Conservation (phyloP, 2,329 filamentous ascomycete species). For the Cryoendolithus antarcticus region DNA sequence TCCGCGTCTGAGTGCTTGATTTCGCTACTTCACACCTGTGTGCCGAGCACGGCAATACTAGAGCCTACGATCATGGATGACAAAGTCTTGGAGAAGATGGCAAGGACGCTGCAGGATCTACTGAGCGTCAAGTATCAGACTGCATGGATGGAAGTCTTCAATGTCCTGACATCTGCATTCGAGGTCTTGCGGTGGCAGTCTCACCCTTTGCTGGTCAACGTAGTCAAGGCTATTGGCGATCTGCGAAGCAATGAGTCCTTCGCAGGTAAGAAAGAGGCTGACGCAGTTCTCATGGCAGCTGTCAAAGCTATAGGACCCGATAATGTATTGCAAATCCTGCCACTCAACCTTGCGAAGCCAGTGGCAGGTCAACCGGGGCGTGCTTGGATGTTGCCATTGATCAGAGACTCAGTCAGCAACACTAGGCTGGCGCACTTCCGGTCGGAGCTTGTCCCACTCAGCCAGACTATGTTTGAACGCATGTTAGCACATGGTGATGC, state of each 20-base stretch:
- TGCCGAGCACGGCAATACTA: slow-evolving; percentile 69
- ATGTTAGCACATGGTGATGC: slow-evolving; percentile 70
- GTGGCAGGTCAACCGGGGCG: slow-evolving; percentile 67
- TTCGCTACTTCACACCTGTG: slow-evolving; percentile 81
- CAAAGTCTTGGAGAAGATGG: slow-evolving; percentile 72
- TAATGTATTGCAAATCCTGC: slow-evolving; percentile 67
- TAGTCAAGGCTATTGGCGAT: slow-evolving; percentile 71
- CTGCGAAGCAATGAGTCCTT: slow-evolving; percentile 81
- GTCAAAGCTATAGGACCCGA: slow-evolving; percentile 84
- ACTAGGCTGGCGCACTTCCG: slow-evolving; percentile 78
- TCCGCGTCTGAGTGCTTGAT: slow-evolving; percentile 92
- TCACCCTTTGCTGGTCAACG: slow-evolving; percentile 61
- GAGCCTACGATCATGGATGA: slow-evolving; percentile 90
- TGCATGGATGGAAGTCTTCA: slow-evolving; percentile 91
- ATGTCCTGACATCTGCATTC: slow-evolving; percentile 75
- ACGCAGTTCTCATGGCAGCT: slow-evolving; percentile 77
- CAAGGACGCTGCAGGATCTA: slow-evolving; percentile 58
- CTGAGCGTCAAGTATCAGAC: slow-evolving; percentile 85
- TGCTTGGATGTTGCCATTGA: slow-evolving; percentile 87
- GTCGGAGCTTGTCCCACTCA: slow-evolving; percentile 74
- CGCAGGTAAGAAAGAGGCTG: slow-evolving; percentile 85
- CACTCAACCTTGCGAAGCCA: slow-evolving; percentile 72
- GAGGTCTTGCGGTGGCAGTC: slow-evolving; percentile 77
- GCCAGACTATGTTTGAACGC: slow-evolving; percentile 77
- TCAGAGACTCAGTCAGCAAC: slow-evolving; percentile 82